Evolutionary conservation across 225 moss, liverwort and hornwort genomes (phyloP).

Genomic region (Marchantia polymorpha): DNA sequence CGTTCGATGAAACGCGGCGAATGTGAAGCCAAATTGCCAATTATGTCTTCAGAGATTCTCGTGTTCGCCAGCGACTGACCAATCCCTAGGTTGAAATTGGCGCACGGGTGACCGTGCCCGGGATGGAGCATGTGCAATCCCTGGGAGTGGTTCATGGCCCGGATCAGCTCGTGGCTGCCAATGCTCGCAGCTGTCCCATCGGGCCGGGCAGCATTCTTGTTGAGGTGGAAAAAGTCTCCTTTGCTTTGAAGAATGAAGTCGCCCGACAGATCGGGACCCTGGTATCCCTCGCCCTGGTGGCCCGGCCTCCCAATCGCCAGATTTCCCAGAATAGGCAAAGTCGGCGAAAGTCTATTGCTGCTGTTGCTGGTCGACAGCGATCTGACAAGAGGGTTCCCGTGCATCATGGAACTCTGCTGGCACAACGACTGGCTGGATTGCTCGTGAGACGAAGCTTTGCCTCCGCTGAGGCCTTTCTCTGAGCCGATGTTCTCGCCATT

Average conservation of each 20-base stretch:
- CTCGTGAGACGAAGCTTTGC: conserved; percentile 26
- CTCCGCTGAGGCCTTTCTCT: conserved; percentile 21
- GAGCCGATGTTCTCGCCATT: conserved; percentile 29
- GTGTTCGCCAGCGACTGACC: conserved; percentile 30
- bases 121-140: conserved; percentile 35
- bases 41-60: conserved; percentile 37
- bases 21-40: conserved; percentile 36
- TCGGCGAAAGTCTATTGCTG: conserved; percentile 37
- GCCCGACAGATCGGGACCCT: conserved; percentile 31
- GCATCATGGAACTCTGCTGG: conserved; percentile 37
- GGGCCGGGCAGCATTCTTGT: conserved; percentile 36
- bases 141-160: conserved; percentile 36
- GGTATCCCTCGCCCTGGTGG: conserved; percentile 28
- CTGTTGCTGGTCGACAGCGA: conserved; percentile 39
- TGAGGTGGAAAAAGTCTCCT: conserved; percentile 37
- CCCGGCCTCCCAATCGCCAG: conserved; percentile 32
- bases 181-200: conserved; percentile 31
- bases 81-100: conserved; percentile 45
- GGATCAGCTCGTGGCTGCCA: conserved; percentile 36
- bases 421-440: conserved; percentile 20
- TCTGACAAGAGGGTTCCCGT: conserved; percentile 32
- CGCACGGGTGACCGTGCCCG: conserved; percentile 22
- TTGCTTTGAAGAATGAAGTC: conserved; percentile 41
- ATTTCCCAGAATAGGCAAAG: conserved; percentile 33
- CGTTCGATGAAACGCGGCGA: conserved; percentile 45